Base-by-base conservation (phyloP, 441 rosid genomes). In the Codiaeum variegatum region DNA sequence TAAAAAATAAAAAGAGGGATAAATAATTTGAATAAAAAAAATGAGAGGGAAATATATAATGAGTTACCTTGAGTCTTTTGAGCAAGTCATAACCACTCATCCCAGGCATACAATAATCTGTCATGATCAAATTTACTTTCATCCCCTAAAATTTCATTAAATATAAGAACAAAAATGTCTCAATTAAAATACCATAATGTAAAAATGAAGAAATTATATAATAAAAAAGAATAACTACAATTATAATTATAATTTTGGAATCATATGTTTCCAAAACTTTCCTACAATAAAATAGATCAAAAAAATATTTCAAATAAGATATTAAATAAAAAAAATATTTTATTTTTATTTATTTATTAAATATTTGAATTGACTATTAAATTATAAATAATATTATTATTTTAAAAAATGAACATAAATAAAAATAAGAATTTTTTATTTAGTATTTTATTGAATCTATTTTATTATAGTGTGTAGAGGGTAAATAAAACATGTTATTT, bases 41-140 rank as follows among this genome's bases (percentile, higher is more conserved):
- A 19, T 75, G 19, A 55, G 24, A 23, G 0, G 58, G 51, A 29
- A 9, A 19, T 19, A 18, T 8, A 18, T 18, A n/a, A 5, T 83
- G 75, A 83, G 81, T 83, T 64, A 91, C 86, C 82, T 86, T 85
- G 67, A 88, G 76, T 42, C 76, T 88, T 83, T 79, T 88, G n/a
- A 91, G 85, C 8, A 91, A 85, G 79, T 91, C 97, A 82, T 90
- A 88, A 32, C 97, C 95, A 4, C 88, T 91, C 89, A 91, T 90
- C 54, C 91, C 97, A 23, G 97, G 97, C 97, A 91, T 91, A 46
- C 89, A 87, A 32, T 91, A 91, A 75, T 91, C 97, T 51, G 97
- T 90, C 56, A 91, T 87, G 55, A 91, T 88, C 80, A 91, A 75
- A 82, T 86, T 86, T 16, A 91, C 89, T 71, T 83, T 80, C 21